These are phyloP conservation scores for Megacollybia marginata DNA, from an alignment of 768 basidiomycete genomes.

Conservation along the genomic window DNA sequence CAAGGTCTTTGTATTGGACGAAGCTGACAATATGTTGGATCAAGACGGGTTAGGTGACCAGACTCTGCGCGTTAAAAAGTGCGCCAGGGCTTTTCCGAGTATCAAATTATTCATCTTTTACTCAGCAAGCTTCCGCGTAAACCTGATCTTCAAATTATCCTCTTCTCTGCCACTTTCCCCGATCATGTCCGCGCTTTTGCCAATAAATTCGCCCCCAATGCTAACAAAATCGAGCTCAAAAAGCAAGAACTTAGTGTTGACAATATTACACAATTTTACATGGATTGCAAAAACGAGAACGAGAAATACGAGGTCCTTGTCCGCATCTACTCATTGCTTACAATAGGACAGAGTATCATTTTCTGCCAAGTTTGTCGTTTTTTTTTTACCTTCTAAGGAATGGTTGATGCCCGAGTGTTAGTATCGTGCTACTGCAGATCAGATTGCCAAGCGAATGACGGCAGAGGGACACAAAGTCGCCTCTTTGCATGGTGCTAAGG, in stretches of 20 bases:
- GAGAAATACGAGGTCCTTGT: slow-evolving; percentile 96
- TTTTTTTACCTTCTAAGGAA: not conserved
- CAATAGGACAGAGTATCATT: slow-evolving; percentile 97
- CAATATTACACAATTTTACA: slow-evolving; percentile 94
- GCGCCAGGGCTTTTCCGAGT: slow-evolving; percentile 13
- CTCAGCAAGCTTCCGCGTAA: slow-evolving; percentile 50
- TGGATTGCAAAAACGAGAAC: slow-evolving; percentile 89
- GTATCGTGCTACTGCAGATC: slow-evolving; percentile 90
- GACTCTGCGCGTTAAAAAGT: slow-evolving; percentile 92
- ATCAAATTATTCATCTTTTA: not conserved
- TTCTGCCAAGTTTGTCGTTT: slow-evolving; percentile 74
- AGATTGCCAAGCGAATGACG: slow-evolving; percentile 85
- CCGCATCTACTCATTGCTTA: slow-evolving; percentile 80
- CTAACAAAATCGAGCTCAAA: slow-evolving; percentile 95
- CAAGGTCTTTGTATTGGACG: slow-evolving; percentile 93
- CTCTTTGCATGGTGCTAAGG: slow-evolving; percentile 92
- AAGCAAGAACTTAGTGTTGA: slow-evolving; percentile 91
- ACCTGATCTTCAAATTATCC: slow-evolving; percentile 69
- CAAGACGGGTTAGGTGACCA: slow-evolving; percentile 92
- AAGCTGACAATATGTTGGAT: slow-evolving; percentile 99
- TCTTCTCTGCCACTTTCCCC: slow-evolving; percentile 98
- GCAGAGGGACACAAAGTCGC: slow-evolving; percentile 94
- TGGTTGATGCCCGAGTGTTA: slow-evolving; percentile 18
- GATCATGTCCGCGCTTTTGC: slow-evolving; percentile 91
- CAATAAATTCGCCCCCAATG: slow-evolving; percentile 82